Percentiles rank a stretch among this genome's conserved stretches.
Evolutionary conservation across 208 protist genomes (phyloP).

Genomic region (Wallacemonas sp.): DNA sequence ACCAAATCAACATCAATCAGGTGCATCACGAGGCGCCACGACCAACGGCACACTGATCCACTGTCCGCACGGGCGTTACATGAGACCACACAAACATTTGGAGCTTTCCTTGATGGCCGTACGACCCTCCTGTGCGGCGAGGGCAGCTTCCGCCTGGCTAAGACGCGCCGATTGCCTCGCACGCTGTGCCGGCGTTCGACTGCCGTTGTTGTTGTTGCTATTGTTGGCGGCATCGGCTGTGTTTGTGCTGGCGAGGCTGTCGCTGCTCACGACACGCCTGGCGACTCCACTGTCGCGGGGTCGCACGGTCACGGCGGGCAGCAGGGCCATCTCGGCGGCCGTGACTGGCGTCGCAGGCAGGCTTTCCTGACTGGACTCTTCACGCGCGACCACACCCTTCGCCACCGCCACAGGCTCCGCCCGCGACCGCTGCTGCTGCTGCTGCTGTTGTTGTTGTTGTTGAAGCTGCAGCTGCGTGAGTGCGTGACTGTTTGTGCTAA

Average conservation of each 20-base stretch:
- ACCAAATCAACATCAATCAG: too few species aligned
- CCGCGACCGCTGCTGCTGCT: neutral
- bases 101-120: conserved; percentile 24
- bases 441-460: neutral
- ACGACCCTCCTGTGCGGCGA: conserved; percentile 7
- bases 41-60: neutral
- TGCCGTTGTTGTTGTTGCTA: neutral
- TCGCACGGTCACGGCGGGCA: conserved; percentile 9
- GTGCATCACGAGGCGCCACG: too few species aligned
- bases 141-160: conserved; percentile 3
- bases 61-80: conserved; percentile 14
- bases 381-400: neutral
- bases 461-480: conserved; percentile 1
- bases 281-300: neutral
- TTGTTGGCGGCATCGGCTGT: neutral
- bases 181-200: neutral
- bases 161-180: neutral
- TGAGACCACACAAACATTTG: conserved; percentile 30
- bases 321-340: neutral
- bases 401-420: neutral
- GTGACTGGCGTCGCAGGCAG: neutral
- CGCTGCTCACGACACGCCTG: neutral
- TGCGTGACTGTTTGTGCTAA: conserved; percentile 1
- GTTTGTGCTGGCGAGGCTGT: neutral
- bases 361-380: conserved; percentile 14